Evolutionary conservation across 2,329 filamentous ascomycete genomes (phyloP).

Genomic region (Teratosphaeria zuluensis): DNA sequence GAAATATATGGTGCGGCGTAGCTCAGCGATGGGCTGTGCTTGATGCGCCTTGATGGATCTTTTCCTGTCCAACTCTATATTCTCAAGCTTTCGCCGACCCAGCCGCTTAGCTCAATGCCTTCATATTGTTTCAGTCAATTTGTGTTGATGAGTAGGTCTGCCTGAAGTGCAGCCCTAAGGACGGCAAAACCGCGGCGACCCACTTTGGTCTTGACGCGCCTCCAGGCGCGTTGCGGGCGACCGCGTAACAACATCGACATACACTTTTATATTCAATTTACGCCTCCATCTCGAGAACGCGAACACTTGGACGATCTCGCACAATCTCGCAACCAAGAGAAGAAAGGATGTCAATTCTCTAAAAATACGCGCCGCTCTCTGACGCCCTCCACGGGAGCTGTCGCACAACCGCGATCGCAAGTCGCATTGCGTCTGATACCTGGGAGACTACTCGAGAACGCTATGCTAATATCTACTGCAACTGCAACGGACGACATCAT

Average conservation of each 20-base stretch:
- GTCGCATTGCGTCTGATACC: neutral
- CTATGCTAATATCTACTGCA: neutral
- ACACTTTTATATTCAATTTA: neutral
- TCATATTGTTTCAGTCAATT: too few species aligned
- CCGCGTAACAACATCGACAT: neutral
- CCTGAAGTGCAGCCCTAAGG: too few species aligned
- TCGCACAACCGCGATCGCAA: neutral
- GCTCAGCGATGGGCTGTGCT: neutral
- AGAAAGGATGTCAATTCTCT: neutral
- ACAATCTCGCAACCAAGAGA: neutral
- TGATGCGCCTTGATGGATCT: neutral
- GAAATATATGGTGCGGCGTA: neutral
- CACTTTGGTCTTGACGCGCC: neutral
- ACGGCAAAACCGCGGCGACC: neutral
- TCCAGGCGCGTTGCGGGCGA: neutral
- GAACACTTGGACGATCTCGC: neutral
- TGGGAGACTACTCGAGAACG: neutral
- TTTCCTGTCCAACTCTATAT: too few species aligned
- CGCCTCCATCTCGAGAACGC: neutral
- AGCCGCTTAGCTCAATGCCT: too few species aligned
- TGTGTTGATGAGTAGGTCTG: too few species aligned
- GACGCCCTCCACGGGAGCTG: neutral
- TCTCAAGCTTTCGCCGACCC: too few species aligned
- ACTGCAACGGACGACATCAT: neutral
- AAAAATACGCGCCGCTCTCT: neutral